Base-by-base conservation (phyloP, 768 basidiomycete species). In the Naematelia aurantialba region DNA sequence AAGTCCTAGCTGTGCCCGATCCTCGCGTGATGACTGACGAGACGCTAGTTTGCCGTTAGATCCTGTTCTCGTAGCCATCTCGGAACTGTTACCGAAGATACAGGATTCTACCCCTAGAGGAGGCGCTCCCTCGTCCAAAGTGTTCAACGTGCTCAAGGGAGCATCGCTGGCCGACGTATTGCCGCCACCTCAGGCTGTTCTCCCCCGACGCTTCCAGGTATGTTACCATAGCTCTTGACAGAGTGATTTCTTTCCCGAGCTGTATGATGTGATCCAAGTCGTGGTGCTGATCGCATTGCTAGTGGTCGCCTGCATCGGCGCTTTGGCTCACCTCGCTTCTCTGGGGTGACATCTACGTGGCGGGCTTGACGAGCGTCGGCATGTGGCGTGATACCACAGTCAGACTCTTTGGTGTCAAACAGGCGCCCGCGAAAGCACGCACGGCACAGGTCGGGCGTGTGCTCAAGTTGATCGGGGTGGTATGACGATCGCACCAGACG, bases 261-360 rank as follows among this genome's bases (percentile, higher is more conserved):
- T 12, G 22, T 57, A 13, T 14, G 19, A 25, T 34, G 8, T 52
- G 26, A 17, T 27, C 27, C 8, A 52, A 4, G n/a, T 22, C 22
- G 47, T 51, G 22, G 5, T 19, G 49, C 34, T 52, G 5, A 30
- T 30, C 8, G 17, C 17, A 8, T 27, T 30, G 29, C 2, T 57
- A 93, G 89, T 96, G 92, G 92, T 89, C 91, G 12, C 89, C 92
- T 65, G 87, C 89, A 1, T 92, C 91, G 1, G 81, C 88, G 59
- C 83, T 92, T 17, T 97, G 96, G 94, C 81, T 94, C 34, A 89
- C 91, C 3, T 91, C 89, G 0, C 79, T 97, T 54, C 86, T 93
- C 21, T 99, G 94, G 92, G 93, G 96, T 42, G 90, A 93, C 73
- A 84, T 94, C 19, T 99, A 93, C 72, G 88, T 96, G 21, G 86